phyloP scores from a whole-genome alignment of 1,284 basidiomycete genomes.

The Cutaneotrichosporon cutaneum region DNA sequence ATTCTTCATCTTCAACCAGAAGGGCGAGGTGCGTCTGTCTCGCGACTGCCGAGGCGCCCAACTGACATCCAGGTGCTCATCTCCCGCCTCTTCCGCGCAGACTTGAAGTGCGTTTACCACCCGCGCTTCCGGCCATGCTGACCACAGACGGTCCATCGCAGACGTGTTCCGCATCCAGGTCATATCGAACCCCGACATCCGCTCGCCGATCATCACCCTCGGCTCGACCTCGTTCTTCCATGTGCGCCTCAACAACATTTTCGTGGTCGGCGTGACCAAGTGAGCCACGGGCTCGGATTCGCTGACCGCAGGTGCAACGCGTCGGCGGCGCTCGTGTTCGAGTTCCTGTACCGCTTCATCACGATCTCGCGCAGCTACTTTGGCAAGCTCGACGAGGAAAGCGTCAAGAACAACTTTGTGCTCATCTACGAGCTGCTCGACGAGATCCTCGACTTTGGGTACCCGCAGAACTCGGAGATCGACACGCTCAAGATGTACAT shows the following conservation, averaged over 20 bases:
- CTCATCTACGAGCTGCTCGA: slow-evolving; percentile 94
- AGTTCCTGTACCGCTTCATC: slow-evolving; percentile 95
- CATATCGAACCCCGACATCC: slow-evolving; percentile 92
- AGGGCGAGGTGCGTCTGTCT: slow-evolving; percentile 73
- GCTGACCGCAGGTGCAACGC: slow-evolving; percentile 74
- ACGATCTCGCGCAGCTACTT: slow-evolving; percentile 92
- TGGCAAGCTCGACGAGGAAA: slow-evolving; percentile 95
- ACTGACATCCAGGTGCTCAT: slow-evolving; percentile 71
- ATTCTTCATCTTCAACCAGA: slow-evolving; percentile 97
- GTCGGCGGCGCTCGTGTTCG: slow-evolving; percentile 95
- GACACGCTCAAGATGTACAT: slow-evolving; percentile 98
- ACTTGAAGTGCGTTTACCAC: slow-evolving; percentile 76
- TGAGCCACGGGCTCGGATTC: slow-evolving; percentile 53
- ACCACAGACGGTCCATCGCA: slow-evolving; percentile 82
- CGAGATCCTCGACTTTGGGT: slow-evolving; percentile 98
- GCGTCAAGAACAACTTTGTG: slow-evolving; percentile 98
- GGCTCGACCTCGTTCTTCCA: slow-evolving; percentile 98
- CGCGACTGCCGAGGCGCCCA: background rate
- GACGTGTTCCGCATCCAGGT: slow-evolving; percentile 98
- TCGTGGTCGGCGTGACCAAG: slow-evolving; percentile 93
- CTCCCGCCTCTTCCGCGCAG: slow-evolving; percentile 85
- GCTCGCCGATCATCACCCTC: slow-evolving; percentile 95
- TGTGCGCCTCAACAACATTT: slow-evolving; percentile 90
- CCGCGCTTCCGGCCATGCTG: background rate
- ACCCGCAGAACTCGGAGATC: slow-evolving; percentile 98